Base-by-base conservation (phyloP, 768 basidiomycete genomes). In the Psilocybe subaeruginosa region DNA sequence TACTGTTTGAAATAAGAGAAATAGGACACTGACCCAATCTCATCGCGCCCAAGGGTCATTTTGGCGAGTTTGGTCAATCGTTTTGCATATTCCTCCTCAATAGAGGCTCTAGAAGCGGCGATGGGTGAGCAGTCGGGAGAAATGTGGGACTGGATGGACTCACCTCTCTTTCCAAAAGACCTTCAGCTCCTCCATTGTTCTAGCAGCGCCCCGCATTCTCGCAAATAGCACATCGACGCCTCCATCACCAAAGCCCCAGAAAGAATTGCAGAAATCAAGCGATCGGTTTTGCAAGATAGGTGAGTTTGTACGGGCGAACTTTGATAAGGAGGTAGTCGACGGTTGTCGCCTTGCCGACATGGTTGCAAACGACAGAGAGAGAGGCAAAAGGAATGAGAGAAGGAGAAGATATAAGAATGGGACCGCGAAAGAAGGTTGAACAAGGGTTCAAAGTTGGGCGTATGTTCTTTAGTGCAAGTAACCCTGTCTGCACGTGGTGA, bases 21-120 rank as follows among this genome's bases (percentile, higher is more conserved):
- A 61, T 27, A 51, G 35, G 23, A 37, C 29, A 84, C 91, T 70
- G 73, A 95, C 95, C 95, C 97, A 65, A 95, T 92, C 76, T 98
- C 97, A 73, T 97, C 96, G 67, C 84, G 85, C 45, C 96, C 97
- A 41, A 97, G 75, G 7, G 84, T 67, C 60, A 80, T 67, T 74
- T 92, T 96, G 33, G 93, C 83, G 23, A 99, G 78, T 72, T 91
- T 93, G 19, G 82, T 77, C 12, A 99, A 70, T 30, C 89, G 85
- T 75, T 94, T 95, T 0, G 96, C 90, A 70, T 98, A 99, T 39
- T 99, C 97, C 69, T 98, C 95, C 74, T 99, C 96, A 63, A 98
- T 97, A 31, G 80, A 65, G 7, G 94, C 89, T 71, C 97, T 97
- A 51, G 45, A 64, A 47, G 54, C 43, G 58, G 39, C 52, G 46